Evolutionary conservation across 768 basidiomycete genomes (phyloP).

Genomic region (Butyriboletus loyo): DNA sequence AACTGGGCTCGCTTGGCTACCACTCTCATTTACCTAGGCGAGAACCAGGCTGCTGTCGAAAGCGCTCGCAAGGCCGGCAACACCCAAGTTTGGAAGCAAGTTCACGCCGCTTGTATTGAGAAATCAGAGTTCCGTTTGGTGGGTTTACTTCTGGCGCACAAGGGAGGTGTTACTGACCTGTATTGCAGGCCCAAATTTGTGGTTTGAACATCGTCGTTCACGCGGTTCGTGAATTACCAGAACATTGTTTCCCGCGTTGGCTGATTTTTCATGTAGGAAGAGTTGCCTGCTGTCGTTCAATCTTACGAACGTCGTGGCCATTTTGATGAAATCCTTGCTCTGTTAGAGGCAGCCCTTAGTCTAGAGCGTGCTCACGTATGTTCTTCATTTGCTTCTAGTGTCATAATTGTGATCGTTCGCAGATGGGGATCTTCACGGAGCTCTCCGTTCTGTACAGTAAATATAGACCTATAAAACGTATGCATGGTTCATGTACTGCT

Average conservation of each 20-base stretch:
- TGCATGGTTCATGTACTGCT: constrained; percentile 29
- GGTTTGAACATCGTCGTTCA: constrained; percentile 98
- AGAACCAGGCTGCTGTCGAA: constrained; percentile 97
- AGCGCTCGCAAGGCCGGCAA: constrained; percentile 99
- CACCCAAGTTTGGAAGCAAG: constrained; percentile 99
- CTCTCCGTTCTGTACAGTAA: constrained; percentile 90
- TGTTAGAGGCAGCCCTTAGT: constrained; percentile 94
- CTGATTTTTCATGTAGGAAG: constrained; percentile 50
- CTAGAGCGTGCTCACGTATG: constrained; percentile 90
- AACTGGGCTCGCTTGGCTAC: constrained; percentile 99
- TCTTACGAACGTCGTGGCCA: constrained; percentile 89
- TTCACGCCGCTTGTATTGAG: constrained; percentile 97
- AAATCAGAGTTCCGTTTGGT: constrained; percentile 94
- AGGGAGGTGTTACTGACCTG: constrained; percentile 4
- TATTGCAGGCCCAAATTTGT: constrained; percentile 85
- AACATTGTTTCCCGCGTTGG: constrained; percentile 2
- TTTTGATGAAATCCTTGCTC: constrained; percentile 89
- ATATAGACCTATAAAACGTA: constrained; percentile 89
- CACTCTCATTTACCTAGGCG: constrained; percentile 95
- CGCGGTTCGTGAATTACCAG: constrained; percentile 42
- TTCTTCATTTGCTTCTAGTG: constrained; percentile 1
- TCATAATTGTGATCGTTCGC: constrained; percentile 15
- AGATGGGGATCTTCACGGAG: constrained; percentile 99
- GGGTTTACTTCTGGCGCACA: constrained; percentile 16
- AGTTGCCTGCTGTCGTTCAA: constrained; percentile 67